Percentiles rank a stretch among this genome's conserved stretches.
phyloP scores from a whole-genome alignment of 192 early-diverging fungal species.

The Podila horticola region DNA sequence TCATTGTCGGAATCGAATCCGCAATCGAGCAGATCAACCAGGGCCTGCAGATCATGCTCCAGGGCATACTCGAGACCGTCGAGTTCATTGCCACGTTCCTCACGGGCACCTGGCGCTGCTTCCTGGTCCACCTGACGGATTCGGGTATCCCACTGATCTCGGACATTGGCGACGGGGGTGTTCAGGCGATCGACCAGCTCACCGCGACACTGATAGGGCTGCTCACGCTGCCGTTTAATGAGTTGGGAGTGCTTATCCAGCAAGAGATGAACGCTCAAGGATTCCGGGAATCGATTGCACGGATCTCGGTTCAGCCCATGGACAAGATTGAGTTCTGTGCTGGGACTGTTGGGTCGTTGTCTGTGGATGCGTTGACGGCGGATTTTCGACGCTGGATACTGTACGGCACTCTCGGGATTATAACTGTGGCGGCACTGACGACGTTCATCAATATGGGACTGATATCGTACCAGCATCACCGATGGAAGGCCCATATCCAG shows the following conservation, averaged over 20 bases:
- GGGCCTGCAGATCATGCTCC: conserved; percentile 16
- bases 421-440: conserved; percentile 1
- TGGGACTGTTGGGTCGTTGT: not conserved
- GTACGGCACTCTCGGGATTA: not conserved
- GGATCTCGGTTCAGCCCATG: not conserved
- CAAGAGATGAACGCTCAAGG: conserved; percentile 23
- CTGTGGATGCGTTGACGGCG: conserved; percentile 7
- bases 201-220: not conserved
- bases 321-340: conserved; percentile 16
- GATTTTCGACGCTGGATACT: conserved; percentile 16
- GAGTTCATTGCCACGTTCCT: conserved; percentile 14
- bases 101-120: conserved; percentile 44
- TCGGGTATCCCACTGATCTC: conserved; percentile 25
- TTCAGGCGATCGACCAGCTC: conserved; percentile 33
- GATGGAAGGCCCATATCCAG: conserved; percentile 18
- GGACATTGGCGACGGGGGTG: conserved; percentile 20
- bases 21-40: conserved; percentile 25
- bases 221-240: conserved; percentile 16
- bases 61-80: conserved; percentile 21
- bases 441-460: conserved; percentile 11
- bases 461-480: conserved; percentile 6
- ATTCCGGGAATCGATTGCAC: conserved; percentile 1
- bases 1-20: conserved; percentile 6
- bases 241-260: conserved; percentile 14
- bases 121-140: conserved; percentile 17